phyloP scores from a whole-genome alignment of 768 basidiomycete species.

The Sutorius australiensis region DNA sequence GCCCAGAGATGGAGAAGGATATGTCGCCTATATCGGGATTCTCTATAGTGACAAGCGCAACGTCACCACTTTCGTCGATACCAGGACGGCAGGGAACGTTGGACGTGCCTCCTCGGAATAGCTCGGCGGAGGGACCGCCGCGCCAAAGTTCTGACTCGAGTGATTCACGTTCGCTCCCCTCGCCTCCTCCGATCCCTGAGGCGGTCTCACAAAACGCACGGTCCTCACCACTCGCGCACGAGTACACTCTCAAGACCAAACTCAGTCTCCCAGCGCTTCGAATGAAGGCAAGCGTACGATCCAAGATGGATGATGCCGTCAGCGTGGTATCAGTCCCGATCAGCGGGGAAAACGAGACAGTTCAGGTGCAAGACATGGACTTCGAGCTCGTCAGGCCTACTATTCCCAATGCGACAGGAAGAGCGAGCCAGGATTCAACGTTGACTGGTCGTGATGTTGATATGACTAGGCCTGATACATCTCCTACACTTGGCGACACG shows the following conservation, averaged over 20 bases:
- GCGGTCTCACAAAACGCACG: slow-evolving; percentile 33
- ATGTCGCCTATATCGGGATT: slow-evolving; percentile 6
- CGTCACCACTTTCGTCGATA: slow-evolving; percentile 13
- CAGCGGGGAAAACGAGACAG: slow-evolving; percentile 45
- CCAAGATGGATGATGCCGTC: slow-evolving; percentile 29
- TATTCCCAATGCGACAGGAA: slow-evolving; percentile 39
- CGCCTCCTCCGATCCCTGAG: slow-evolving; percentile 40
- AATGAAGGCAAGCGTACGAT: slow-evolving; percentile 32
- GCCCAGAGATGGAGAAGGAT: slow-evolving; percentile 22
- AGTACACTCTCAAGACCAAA: slow-evolving; percentile 49
- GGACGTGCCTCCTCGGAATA: slow-evolving; percentile 15
- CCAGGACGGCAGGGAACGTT: slow-evolving; percentile 13
- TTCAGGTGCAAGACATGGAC: slow-evolving; percentile 78
- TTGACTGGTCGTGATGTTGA: slow-evolving; percentile 30
- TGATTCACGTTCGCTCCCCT: slow-evolving; percentile 36
- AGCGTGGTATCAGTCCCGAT: slow-evolving; percentile 24
- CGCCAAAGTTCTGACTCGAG: slow-evolving; percentile 26
- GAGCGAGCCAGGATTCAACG: slow-evolving; percentile 55
- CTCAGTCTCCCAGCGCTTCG: slow-evolving; percentile 67
- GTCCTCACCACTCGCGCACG: slow-evolving; percentile 26
- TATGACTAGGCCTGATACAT: slow-evolving; percentile 10
- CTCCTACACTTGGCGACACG: slow-evolving; percentile 36
- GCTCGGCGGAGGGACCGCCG: slow-evolving; percentile 19
- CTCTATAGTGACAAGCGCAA: background rate
- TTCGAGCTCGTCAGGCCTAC: slow-evolving; percentile 72